Percentiles rank a stretch among this genome's conserved stretches.
phyloP scores from a whole-genome alignment of 2,329 filamentous ascomycete genomes.

The Neonectria coccinea region DNA sequence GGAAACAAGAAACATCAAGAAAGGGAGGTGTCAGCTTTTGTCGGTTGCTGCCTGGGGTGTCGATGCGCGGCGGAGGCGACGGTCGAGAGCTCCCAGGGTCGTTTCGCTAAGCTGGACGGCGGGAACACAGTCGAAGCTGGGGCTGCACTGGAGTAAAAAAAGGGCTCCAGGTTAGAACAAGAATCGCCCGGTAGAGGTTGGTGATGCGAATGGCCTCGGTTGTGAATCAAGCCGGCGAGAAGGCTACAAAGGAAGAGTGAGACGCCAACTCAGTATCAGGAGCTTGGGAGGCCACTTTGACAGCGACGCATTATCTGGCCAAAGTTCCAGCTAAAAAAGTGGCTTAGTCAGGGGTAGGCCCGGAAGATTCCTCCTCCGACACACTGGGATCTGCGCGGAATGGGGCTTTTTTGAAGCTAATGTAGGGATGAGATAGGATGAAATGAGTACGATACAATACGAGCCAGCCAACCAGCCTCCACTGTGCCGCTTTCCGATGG shows the following conservation, averaged over 20 bases:
- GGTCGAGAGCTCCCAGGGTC: constrained; percentile 14
- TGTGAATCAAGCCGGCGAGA: constrained; percentile 37
- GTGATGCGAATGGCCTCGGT: constrained; percentile 19
- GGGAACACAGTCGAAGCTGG: constrained; percentile 10
- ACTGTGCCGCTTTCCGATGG: not conserved
- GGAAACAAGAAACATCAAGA: constrained; percentile 29
- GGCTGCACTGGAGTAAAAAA: not conserved
- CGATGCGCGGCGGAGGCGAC: constrained; percentile 35
- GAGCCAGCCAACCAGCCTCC: not conserved
- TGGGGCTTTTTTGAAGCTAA: not conserved
- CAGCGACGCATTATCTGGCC: constrained; percentile 42
- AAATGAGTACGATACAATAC: not conserved
- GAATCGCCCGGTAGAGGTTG: not conserved
- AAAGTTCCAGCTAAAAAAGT: constrained; percentile 33
- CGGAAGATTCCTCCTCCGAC: constrained; percentile 33
- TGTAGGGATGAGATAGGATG: not conserved
- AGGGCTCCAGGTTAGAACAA: constrained; percentile 11
- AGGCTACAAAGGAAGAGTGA: constrained; percentile 37
- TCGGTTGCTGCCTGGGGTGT: constrained; percentile 24
- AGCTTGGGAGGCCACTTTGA: constrained; percentile 40
- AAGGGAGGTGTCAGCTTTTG: constrained; percentile 32
- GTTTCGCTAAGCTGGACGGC: constrained; percentile 7
- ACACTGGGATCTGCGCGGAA: constrained; percentile 2
- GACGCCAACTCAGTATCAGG: constrained; percentile 40
- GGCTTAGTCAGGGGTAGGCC: constrained; percentile 43